A percentile compares a stretch with the other conserved stretches of the same genome.
phyloP scores from a whole-genome alignment of 2,329 filamentous ascomycete genomes.

The Cucurbitaria berberidis region DNA sequence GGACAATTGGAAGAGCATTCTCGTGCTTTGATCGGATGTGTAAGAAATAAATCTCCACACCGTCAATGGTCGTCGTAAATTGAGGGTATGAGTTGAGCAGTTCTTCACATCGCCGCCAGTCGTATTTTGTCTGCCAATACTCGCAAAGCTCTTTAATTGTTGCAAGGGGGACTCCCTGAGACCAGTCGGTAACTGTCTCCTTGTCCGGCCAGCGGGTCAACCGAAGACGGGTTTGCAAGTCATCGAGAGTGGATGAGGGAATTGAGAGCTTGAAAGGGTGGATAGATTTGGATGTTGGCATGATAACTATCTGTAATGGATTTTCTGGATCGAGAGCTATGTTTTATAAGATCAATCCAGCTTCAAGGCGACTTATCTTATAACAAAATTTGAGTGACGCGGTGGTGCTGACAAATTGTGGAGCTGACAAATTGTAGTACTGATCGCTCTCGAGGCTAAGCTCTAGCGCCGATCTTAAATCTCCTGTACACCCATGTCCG shows the following conservation, averaged over 20 bases:
- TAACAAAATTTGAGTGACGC: neutral
- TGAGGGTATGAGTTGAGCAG: constrained; percentile 65
- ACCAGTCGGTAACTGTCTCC: constrained; percentile 48
- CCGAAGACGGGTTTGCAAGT: constrained; percentile 24
- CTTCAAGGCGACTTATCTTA: neutral
- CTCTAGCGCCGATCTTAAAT: too few species aligned
- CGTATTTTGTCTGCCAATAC: constrained; percentile 61
- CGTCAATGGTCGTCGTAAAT: constrained; percentile 60
- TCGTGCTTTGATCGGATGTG: constrained; percentile 58
- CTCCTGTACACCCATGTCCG: too few species aligned
- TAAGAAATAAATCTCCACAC: constrained; percentile 63
- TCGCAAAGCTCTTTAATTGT: constrained; percentile 63
- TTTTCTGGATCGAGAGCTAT: constrained; percentile 1
- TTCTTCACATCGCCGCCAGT: constrained; percentile 65
- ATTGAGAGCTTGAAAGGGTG: constrained; percentile 21
- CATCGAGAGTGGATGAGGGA: constrained; percentile 18
- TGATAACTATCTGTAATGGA: neutral
- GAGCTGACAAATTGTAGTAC: neutral
- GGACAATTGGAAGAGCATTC: constrained; percentile 66
- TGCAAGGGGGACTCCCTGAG: constrained; percentile 63
- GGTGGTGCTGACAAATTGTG: too few species aligned
- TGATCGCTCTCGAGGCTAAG: too few species aligned
- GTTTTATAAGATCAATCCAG: neutral
- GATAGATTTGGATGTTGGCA: constrained; percentile 13
- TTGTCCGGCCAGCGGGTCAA: constrained; percentile 26